phyloP scores from a whole-genome alignment of 192 early-diverging fungal genomes.

The Entomortierella parvispora region DNA sequence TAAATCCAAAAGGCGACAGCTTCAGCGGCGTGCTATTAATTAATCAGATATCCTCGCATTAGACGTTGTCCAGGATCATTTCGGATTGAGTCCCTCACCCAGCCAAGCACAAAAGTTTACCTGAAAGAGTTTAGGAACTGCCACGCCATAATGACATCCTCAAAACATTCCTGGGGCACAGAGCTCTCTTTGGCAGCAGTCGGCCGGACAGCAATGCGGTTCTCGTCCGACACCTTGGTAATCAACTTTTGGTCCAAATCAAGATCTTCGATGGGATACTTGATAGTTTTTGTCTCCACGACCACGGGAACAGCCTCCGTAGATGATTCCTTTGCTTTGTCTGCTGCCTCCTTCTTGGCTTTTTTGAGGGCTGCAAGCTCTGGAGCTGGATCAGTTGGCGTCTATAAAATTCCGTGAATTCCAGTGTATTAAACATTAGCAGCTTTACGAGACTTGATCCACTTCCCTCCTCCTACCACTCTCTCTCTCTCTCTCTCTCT shows the following conservation, averaged over 20 bases:
- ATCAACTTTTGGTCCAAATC: constrained; percentile 62
- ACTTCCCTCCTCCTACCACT: too few species aligned
- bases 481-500: too few species aligned
- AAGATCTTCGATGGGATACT: constrained; percentile 89
- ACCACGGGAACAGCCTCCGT: constrained; percentile 8
- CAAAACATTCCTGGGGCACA: constrained; percentile 58
- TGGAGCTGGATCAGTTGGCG: constrained; percentile 36
- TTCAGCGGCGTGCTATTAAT: constrained; percentile 65
- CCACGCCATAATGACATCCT: constrained; percentile 68
- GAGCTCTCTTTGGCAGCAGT: constrained; percentile 52
- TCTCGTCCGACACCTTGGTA: constrained; percentile 10
- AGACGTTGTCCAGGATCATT: too few species aligned
- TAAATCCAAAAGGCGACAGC: constrained; percentile 77
- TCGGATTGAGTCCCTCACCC: too few species aligned
- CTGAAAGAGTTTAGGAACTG: constrained; percentile 72
- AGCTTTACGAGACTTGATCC: too few species aligned
- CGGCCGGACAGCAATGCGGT: constrained; percentile 55
- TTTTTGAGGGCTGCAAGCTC: constrained; percentile 36
- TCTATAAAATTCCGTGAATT: too few species aligned
- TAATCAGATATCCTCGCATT: too few species aligned
- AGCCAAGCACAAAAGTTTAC: constrained; percentile 44
- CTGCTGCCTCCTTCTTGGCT: constrained; percentile 47
- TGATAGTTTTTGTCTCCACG: constrained; percentile 58
- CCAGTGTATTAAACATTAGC: too few species aligned
- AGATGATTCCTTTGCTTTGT: constrained; percentile 19